Conservation (phyloP, 495 filamentous ascomycete species). For the Penicillium tannophilum region DNA sequence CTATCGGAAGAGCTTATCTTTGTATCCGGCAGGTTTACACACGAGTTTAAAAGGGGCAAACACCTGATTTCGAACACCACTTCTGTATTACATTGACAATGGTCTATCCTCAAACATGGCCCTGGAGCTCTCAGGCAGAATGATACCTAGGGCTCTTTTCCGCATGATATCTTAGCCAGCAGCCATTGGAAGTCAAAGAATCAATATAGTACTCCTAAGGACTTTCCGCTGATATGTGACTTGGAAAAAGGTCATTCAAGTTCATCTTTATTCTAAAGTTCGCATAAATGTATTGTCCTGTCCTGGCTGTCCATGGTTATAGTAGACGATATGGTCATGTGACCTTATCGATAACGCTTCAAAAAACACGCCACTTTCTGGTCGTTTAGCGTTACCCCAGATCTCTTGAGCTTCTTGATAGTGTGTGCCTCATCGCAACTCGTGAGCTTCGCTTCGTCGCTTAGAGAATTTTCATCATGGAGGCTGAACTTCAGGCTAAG, state of each 20-base stretch:
- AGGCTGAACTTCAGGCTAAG: conserved; percentile 83
- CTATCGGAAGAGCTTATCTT: not conserved
- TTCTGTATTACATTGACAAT: not conserved
- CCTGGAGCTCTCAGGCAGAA: too few relatives aligned
- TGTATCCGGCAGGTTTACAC: not conserved
- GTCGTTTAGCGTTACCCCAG: conserved; percentile 12
- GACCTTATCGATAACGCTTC: conserved; percentile 36
- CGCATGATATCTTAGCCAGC: not conserved
- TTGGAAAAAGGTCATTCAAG: not conserved
- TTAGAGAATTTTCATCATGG: conserved; percentile 59
- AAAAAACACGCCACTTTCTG: conserved; percentile 30
- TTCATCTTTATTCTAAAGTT: too few relatives aligned
- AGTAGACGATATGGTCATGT: conserved; percentile 16
- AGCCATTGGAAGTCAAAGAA: not conserved
- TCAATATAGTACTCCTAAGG: not conserved
- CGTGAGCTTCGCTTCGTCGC: not conserved
- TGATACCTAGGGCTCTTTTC: too few relatives aligned
- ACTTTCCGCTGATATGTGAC: not conserved
- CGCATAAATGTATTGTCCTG: not conserved
- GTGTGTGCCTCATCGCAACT: not conserved
- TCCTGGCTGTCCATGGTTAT: not conserved
- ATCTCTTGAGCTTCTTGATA: conserved; percentile 3
- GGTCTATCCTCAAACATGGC: not conserved
- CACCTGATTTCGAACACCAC: not conserved
- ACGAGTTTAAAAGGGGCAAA: not conserved